A percentile compares a stretch with the other conserved stretches of the same genome.
phyloP scores from a whole-genome alignment of 495 filamentous ascomycete genomes.

The Antarctomyces pellizariae region DNA sequence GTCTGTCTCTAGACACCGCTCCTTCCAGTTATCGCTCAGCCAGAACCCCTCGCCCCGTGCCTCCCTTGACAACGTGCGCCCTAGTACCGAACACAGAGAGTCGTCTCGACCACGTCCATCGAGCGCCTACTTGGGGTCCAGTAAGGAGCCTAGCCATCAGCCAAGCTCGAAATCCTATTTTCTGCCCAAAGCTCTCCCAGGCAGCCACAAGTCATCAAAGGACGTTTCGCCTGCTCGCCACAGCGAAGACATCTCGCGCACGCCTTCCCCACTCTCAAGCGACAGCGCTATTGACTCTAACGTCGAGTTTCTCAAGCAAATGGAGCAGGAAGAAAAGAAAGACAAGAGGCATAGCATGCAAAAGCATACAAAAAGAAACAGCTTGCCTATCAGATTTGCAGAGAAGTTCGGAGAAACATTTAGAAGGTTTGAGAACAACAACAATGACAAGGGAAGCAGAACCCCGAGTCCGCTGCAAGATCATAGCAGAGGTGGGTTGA shows the following conservation, averaged over 20 bases:
- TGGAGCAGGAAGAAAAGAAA: slow-evolving; percentile 55
- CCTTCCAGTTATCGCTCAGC: too few relatives aligned
- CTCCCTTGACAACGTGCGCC: too few relatives aligned
- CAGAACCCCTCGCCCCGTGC: too few relatives aligned
- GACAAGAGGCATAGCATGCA: slow-evolving; percentile 39
- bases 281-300: slow-evolving; percentile 58
- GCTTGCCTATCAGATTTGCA: slow-evolving; percentile 60
- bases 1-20: too few relatives aligned
- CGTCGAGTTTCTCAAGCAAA: slow-evolving; percentile 64
- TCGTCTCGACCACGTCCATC: slow-evolving; percentile 38
- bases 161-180: slow-evolving; percentile 17
- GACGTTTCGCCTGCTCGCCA: too few relatives aligned
- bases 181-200: not conserved
- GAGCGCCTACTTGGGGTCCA: slow-evolving; percentile 60
- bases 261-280: slow-evolving; percentile 6
- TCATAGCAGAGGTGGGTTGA: slow-evolving; percentile 25
- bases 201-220: too few relatives aligned
- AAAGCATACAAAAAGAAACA: slow-evolving; percentile 62
- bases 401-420: slow-evolving; percentile 93
- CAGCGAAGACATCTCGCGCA: too few relatives aligned
- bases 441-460: slow-evolving; percentile 19
- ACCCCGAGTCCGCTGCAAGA: slow-evolving; percentile 32
- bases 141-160: too few relatives aligned
- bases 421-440: slow-evolving; percentile 62
- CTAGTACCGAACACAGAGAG: too few relatives aligned